phyloP scores from a whole-genome alignment of 2,329 filamentous ascomycete species.

The Talaromyces sp. region DNA sequence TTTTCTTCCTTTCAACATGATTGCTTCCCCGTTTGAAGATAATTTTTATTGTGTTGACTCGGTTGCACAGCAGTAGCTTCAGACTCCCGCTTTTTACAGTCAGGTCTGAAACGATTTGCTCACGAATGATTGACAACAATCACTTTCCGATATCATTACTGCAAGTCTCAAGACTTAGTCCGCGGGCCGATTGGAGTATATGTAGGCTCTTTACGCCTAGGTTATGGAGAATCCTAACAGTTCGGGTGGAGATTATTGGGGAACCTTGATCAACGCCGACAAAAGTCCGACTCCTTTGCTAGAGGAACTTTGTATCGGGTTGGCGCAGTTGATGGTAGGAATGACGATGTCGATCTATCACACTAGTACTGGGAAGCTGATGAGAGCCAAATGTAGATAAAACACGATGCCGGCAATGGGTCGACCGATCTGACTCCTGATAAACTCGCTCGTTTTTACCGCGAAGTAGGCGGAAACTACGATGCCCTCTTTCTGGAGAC shows the following conservation, averaged over 20 bases:
- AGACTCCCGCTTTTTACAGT: neutral
- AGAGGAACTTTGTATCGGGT: constrained; percentile 64
- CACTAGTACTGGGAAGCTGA: neutral
- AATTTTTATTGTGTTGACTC: neutral
- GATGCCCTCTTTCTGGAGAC: constrained; percentile 76
- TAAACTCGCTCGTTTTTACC: constrained; percentile 76
- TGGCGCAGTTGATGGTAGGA: constrained; percentile 69
- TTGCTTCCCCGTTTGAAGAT: neutral
- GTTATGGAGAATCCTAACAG: constrained; percentile 30
- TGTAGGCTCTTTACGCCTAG: constrained; percentile 7
- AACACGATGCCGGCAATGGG: constrained; percentile 32
- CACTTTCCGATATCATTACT: neutral
- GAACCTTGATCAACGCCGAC: constrained; percentile 61
- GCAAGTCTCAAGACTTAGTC: constrained; percentile 4
- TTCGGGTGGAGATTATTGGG: constrained; percentile 50
- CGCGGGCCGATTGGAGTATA: constrained; percentile 1
- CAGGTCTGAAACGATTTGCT: neutral
- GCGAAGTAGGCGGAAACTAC: constrained; percentile 69
- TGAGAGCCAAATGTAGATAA: constrained; percentile 21
- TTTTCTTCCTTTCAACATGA: no score
- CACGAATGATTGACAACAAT: neutral
- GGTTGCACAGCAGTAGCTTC: neutral
- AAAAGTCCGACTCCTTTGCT: constrained; percentile 66
- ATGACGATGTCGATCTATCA: neutral
- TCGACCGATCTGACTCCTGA: constrained; percentile 53